A percentile compares a stretch with the other conserved stretches of the same genome.
Conservation (phyloP, 2,329 filamentous ascomycete species). For the Monilinia polystroma region DNA sequence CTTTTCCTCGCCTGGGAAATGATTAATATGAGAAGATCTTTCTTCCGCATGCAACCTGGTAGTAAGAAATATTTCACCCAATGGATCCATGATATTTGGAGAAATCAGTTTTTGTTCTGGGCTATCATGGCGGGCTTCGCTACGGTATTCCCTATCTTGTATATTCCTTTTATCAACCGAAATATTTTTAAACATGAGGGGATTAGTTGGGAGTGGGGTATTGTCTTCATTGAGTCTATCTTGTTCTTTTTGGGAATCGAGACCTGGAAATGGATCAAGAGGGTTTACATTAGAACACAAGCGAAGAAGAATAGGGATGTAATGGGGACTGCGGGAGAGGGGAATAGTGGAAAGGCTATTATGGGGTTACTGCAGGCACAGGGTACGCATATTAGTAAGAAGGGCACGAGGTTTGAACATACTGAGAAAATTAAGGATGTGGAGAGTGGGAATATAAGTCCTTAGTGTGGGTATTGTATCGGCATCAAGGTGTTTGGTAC, state of each 20-base stretch:
- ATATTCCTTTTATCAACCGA: constrained; percentile 67
- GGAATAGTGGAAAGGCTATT: not conserved
- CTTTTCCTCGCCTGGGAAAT: constrained; percentile 79
- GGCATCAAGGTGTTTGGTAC: not conserved
- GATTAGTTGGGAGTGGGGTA: constrained; percentile 68
- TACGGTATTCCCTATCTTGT: constrained; percentile 59
- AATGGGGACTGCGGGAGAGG: too few relatives aligned
- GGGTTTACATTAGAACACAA: constrained; percentile 36
- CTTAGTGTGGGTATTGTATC: not conserved
- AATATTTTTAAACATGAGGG: constrained; percentile 64
- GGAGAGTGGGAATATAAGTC: constrained; percentile 1
- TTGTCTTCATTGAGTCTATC: constrained; percentile 60
- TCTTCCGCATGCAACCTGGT: constrained; percentile 71
- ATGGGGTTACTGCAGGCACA: constrained; percentile 9
- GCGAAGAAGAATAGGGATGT: not conserved
- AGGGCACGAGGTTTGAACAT: not conserved
- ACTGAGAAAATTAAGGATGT: not conserved
- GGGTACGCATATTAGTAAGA: not conserved
- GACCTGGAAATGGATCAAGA: constrained; percentile 66
- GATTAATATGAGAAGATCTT: constrained; percentile 67
- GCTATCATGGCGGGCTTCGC: constrained; percentile 58
- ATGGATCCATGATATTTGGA: constrained; percentile 67
- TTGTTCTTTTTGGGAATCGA: constrained; percentile 66
- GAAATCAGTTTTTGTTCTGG: constrained; percentile 71
- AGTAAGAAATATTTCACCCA: constrained; percentile 61